Percentiles rank a stretch among this genome's conserved stretches.
These are phyloP conservation scores for Neltuma alba DNA, from an alignment of 306 rosid species.

Conservation along the genomic window DNA sequence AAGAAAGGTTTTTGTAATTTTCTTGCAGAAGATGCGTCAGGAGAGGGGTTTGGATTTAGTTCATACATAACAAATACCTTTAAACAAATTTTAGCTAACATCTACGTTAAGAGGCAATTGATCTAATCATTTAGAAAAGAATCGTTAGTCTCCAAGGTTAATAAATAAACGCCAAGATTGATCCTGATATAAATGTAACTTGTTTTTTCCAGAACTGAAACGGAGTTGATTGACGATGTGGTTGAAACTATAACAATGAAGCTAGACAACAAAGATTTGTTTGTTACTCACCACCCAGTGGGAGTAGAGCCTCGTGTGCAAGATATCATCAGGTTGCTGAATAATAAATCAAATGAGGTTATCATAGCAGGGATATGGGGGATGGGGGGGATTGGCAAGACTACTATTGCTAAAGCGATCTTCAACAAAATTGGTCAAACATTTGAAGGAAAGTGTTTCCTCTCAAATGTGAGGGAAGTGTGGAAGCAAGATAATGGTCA, in stretches of 20 bases:
- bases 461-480: not conserved
- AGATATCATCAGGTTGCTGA: not conserved
- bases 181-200: not conserved
- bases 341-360: not conserved
- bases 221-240: not conserved
- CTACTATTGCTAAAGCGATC: not conserved
- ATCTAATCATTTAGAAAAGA: not conserved
- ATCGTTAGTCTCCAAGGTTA: not conserved
- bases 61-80: not conserved
- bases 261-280: not conserved
- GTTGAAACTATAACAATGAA: not conserved
- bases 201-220: not conserved
- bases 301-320: not conserved
- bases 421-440: not conserved
- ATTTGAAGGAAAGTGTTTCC: not conserved
- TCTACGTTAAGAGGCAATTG: not conserved
- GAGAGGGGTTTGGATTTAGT: no score
- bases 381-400: not conserved
- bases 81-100: not conserved
- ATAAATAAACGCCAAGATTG: not conserved
- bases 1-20: no score
- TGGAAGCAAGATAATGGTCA: slow-evolving; percentile 1
- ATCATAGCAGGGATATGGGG: not conserved
- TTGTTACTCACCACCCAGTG: slow-evolving; percentile 5
- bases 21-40: no score